These are phyloP conservation scores for Dactylis glomerata DNA, from an alignment of 176 grass and related monocot species.

Conservation along the genomic window DNA sequence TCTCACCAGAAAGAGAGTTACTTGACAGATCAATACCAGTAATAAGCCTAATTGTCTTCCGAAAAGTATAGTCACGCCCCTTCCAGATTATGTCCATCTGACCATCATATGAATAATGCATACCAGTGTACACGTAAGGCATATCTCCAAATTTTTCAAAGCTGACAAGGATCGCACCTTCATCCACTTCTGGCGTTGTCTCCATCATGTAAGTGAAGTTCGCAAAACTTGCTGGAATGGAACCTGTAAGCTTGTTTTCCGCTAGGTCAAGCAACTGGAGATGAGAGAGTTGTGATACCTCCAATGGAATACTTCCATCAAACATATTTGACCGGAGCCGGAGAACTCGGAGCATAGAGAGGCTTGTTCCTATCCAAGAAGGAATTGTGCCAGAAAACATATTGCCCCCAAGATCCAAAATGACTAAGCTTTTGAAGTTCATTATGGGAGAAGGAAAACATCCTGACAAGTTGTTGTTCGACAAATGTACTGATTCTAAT, in stretches of 20 bases:
- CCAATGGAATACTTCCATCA: not conserved
- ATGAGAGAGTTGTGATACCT: not conserved
- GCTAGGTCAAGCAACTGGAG: not conserved
- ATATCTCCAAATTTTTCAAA: no score
- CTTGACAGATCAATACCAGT: not conserved
- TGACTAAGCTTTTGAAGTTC: not conserved
- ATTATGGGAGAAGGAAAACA: conserved; percentile 19
- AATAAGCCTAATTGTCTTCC: not conserved
- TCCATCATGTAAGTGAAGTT: not conserved
- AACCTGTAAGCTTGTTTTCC: not conserved
- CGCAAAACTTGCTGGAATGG: not conserved
- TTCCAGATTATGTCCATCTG: not conserved
- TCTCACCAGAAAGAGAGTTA: not conserved
- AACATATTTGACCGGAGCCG: conserved; percentile 24
- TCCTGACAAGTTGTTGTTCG: conserved; percentile 8
- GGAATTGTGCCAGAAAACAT: conserved; percentile 3
- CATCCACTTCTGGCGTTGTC: no score
- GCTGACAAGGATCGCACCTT: no score
- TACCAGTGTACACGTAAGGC: no score
- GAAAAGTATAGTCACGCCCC: not conserved
- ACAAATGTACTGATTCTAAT: not conserved
- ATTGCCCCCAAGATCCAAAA: conserved; percentile 2
- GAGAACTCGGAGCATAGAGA: not conserved
- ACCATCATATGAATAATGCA: no score
- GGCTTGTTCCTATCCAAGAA: conserved; percentile 9